Percentiles rank a stretch among this genome's conserved stretches.
Conservation (phyloP, 1,284 basidiomycete species). For the Naganishia cerealis region DNA sequence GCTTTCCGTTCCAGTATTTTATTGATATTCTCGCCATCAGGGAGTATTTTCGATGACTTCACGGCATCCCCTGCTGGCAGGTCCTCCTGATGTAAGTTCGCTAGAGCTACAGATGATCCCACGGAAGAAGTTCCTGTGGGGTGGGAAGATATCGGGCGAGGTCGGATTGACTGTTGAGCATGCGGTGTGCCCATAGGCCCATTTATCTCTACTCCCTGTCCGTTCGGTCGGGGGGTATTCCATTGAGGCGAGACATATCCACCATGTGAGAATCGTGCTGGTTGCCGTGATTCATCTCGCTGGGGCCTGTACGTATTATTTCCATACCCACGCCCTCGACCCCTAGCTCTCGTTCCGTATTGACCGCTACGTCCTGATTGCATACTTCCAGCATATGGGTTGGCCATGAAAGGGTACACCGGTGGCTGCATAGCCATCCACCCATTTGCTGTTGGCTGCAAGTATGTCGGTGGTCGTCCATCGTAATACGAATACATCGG, state of each 20-base stretch:
- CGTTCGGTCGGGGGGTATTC: not conserved
- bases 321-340: slow-evolving; percentile 28
- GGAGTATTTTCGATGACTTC: not conserved
- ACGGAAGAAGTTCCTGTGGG: not conserved
- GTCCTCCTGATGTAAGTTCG: not conserved
- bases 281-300: not conserved
- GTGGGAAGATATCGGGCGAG: not conserved
- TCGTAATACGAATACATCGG: slow-evolving; percentile 10
- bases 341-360: slow-evolving; percentile 27
- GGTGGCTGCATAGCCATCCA: slow-evolving; percentile 9
- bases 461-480: slow-evolving; percentile 7
- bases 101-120: not conserved
- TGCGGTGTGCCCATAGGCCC: not conserved
- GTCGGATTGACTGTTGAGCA: not conserved
- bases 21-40: not conserved
- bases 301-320: not conserved
- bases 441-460: not conserved
- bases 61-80: not conserved
- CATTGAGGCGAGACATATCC: not conserved
- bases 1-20: slow-evolving; percentile 44
- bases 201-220: not conserved
- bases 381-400: slow-evolving; percentile 31
- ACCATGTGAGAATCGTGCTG: not conserved
- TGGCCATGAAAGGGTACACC: not conserved
- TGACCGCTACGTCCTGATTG: slow-evolving; percentile 36